A percentile compares a stretch with the other conserved stretches of the same genome.
phyloP scores from a whole-genome alignment of 345 rosid species.

The Crucihimalaya himalaica region DNA sequence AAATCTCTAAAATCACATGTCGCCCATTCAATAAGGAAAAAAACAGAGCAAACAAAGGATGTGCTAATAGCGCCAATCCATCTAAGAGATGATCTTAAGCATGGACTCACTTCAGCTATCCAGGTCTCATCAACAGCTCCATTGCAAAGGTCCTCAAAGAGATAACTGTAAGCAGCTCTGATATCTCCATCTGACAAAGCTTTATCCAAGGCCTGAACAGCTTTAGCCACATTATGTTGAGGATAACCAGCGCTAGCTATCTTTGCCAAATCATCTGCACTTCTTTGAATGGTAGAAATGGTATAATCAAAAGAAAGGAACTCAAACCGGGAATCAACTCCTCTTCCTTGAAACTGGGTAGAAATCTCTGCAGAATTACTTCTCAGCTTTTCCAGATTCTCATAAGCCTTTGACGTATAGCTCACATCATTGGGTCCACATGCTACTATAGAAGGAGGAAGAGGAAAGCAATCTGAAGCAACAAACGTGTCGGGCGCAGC shows the following conservation, averaged over 20 bases:
- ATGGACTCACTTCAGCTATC: constrained; percentile 82
- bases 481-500: constrained; percentile 97
- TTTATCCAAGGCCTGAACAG: constrained; percentile 88
- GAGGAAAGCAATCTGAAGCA: constrained; percentile 91
- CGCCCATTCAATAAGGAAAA: constrained; percentile 98
- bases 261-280: constrained; percentile 76
- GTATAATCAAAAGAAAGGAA: constrained; percentile 68
- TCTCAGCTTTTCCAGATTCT: constrained; percentile 65
- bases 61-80: constrained; percentile 72
- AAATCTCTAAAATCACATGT: constrained; percentile 90
- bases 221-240: constrained; percentile 74
- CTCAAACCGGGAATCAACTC: constrained; percentile 74
- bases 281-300: constrained; percentile 69
- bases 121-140: constrained; percentile 76
- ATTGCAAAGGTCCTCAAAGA: constrained; percentile 79
- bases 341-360: constrained; percentile 58
- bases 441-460: constrained; percentile 74
- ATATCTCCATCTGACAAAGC: constrained; percentile 79
- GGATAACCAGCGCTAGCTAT: constrained; percentile 71
- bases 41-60: constrained; percentile 75
- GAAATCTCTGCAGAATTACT: constrained; percentile 54
- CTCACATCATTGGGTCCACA: constrained; percentile 67
- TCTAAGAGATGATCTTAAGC: constrained; percentile 81
- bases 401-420: constrained; percentile 67
- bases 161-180: constrained; percentile 59